A percentile compares a stretch with the other conserved stretches of the same genome.
These are phyloP conservation scores for Sporodiniella umbellata DNA, from an alignment of 371 early-diverging fungal species.

Conservation along the genomic window DNA sequence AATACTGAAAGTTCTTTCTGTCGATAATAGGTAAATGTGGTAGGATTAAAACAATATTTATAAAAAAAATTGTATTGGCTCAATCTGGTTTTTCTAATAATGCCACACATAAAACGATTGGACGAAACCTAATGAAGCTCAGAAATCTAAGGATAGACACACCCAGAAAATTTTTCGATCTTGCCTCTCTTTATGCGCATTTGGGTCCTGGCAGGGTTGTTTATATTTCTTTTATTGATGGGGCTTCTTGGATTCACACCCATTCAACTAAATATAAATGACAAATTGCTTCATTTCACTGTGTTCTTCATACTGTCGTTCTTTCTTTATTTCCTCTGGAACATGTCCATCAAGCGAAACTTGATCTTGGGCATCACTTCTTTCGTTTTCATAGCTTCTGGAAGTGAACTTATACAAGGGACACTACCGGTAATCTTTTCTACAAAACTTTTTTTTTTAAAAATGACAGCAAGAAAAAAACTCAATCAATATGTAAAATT, in stretches of 20 bases:
- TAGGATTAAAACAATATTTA: too few relatives aligned
- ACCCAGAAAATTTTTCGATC: not conserved
- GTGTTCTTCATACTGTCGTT: conserved; percentile 32
- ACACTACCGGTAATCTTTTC: conserved; percentile 46
- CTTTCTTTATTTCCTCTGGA: conserved; percentile 44
- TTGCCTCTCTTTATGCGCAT: conserved; percentile 28
- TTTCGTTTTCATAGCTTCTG: conserved; percentile 23
- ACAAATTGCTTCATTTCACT: conserved; percentile 41
- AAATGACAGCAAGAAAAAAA: too few relatives aligned
- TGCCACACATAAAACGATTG: too few relatives aligned
- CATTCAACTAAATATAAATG: conserved; percentile 34
- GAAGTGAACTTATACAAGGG: conserved; percentile 46
- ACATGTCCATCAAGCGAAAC: conserved; percentile 38
- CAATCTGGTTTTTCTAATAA: too few relatives aligned
- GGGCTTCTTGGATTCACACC: conserved; percentile 48
- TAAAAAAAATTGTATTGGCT: too few relatives aligned
- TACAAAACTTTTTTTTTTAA: too few relatives aligned
- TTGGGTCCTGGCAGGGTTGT: conserved; percentile 30
- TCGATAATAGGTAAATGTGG: too few relatives aligned
- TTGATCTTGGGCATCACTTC: conserved; percentile 22
- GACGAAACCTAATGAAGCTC: not conserved
- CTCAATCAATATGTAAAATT: too few relatives aligned
- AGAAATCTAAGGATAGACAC: not conserved
- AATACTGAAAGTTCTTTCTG: too few relatives aligned
- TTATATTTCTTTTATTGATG: conserved; percentile 31